Evolutionary conservation across 2,329 filamentous ascomycete genomes (phyloP), one percentile per base, ranked within the genome.

Genomic region (Cylindrodendrum hubeiense): DNA sequence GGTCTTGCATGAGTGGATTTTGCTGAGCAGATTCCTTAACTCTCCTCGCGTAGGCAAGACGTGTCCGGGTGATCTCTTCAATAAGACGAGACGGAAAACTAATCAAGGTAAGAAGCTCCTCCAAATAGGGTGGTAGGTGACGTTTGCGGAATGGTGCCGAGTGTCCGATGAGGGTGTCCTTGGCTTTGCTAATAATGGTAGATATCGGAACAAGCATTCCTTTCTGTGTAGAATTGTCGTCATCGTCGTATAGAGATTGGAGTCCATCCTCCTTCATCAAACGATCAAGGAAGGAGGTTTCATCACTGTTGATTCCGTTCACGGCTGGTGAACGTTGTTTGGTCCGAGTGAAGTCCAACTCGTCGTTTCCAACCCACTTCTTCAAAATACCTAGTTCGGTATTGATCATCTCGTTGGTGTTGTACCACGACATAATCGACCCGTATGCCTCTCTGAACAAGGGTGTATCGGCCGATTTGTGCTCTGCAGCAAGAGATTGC

Each of bases 61-160:
- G 92, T 72, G 97, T 92, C 57, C 92, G 92, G 77, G 98, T 98
- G 75, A 99, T 97, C 77, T 98, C 96, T 79, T 98, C 94, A 43
- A 99, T 96, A 37, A 99, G 87, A 9, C 96, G 91, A 1, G 95
- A 97, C 1, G 96, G 96, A 75, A 99, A 99, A 80, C 97, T 98
- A 84, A 99, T 97, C 46, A 99, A 85, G 0, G 94, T 98, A 50
- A 98, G 88, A 47, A 99, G 86, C 79, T 99, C 96, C 77, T 99
- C 96, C 63, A 99, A 97, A 77, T 98, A 98, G 0, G 95, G 95
- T 7, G 96, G 96, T 17, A 99, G 84, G 80, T 99, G 95, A 5
- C 95, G 91, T 74, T 95, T 93, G 43, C 91, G 90, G 77, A 98
- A 99, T 1, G 90, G 90, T 66, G 90, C 89, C 3, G 94, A 93